phyloP scores from a whole-genome alignment of 371 early-diverging fungal species.

The Mucor irregularis region DNA sequence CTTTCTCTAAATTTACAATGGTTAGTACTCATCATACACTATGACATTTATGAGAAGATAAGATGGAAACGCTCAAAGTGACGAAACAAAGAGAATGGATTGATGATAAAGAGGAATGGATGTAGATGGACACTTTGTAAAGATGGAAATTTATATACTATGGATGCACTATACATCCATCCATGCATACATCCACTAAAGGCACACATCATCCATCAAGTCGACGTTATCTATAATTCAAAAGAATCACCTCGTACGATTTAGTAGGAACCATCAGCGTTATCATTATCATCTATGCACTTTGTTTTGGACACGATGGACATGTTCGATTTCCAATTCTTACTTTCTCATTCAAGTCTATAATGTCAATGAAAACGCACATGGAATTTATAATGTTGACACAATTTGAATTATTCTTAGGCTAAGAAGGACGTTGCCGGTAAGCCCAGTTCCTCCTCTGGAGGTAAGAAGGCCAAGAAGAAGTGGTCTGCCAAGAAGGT shows the following conservation, averaged over 20 bases:
- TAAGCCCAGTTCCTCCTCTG: constrained; percentile 69
- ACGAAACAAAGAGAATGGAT: neutral
- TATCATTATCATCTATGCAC: no score
- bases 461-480: constrained; percentile 93
- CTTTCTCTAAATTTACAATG: constrained; percentile 23
- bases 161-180: constrained; percentile 9
- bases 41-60: neutral
- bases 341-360: neutral
- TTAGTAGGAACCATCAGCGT: no score
- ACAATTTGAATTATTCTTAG: constrained; percentile 30
- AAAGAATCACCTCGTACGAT: no score
- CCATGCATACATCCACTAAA: neutral
- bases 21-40: constrained; percentile 5
- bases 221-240: no score
- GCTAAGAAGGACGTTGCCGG: constrained; percentile 74
- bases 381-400: neutral
- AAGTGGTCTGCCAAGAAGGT: constrained; percentile 97
- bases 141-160: no score
- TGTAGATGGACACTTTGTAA: neutral
- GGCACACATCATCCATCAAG: neutral
- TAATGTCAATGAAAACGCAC: neutral
- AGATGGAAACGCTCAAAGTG: neutral
- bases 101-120: neutral
- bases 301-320: no score
- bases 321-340: neutral